Base-by-base conservation (phyloP, 371 early-diverging fungal genomes). In the Mucor piriformis region DNA sequence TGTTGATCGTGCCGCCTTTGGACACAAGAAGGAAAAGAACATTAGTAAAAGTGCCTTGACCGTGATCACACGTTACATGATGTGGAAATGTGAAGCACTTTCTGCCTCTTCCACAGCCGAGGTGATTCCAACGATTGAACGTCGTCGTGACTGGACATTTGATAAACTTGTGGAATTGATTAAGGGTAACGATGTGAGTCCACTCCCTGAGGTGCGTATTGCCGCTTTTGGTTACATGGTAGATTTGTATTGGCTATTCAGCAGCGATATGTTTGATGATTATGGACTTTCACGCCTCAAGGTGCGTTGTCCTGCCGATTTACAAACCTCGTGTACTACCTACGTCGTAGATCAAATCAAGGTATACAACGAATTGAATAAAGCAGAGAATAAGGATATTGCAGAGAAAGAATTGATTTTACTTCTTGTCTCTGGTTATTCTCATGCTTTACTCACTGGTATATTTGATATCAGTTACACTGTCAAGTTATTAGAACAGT, bases 211-310 rank as follows among this genome's bases (percentile, higher is more conserved):
- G 20, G 59, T 74, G 1, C 64, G 63, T 43, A 57, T 51, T 6
- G 47, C 55, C 23, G 70, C 83, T 11, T 83, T 82, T 59, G 77
- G 76, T 29, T 67, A 71, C 29, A 32, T 84, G 23, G 72, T 84
- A 7, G 84, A 84, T 52, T 52, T 82, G 0, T 81, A 82, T 57
- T 83, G 83, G 83, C 57, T 87, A 6, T 84, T 85, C 64, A 73
- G 76, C 2, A 78, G 79, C 16, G 81, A 83, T 15, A 55, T 82
- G 50, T 83, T 82, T 66, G 67, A 57, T 20, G 56, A 54, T 6
- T 40, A 46, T 11, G 69, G 67, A 13, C 57, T 78, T n/a, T 63
- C 66, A 12, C 55, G 68, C 7, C 53, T 83, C 27, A 63, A 67
- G 46, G 63, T 74, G 20, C 50, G 51, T 7, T 84, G 82, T 40